A percentile compares a stretch with the other conserved stretches of the same genome.
phyloP scores from a whole-genome alignment of 1,284 basidiomycete genomes.

The Rugiboletus extremiorientalis region DNA sequence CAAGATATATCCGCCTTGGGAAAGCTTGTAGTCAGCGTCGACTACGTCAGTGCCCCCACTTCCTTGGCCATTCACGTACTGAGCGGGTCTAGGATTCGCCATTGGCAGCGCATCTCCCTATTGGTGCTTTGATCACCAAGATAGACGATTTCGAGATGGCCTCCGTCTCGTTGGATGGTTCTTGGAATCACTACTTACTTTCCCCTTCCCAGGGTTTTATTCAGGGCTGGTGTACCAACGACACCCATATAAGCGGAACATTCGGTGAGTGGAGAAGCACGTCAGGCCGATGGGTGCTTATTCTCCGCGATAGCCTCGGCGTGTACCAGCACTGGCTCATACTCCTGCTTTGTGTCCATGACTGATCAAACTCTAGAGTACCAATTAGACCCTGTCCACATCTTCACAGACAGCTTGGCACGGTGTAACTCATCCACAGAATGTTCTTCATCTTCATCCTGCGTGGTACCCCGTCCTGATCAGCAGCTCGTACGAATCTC shows the following conservation, averaged over 20 bases:
- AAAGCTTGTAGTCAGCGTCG: constrained; percentile 50
- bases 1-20: constrained; percentile 49
- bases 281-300: constrained; percentile 22
- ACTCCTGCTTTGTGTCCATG: constrained; percentile 47
- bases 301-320: constrained; percentile 16
- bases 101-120: constrained; percentile 47
- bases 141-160: constrained; percentile 56
- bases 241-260: constrained; percentile 9
- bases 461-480: constrained; percentile 47
- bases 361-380: constrained; percentile 31
- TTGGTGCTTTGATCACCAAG: constrained; percentile 53
- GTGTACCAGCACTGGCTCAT: constrained; percentile 8
- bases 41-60: constrained; percentile 39
- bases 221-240: constrained; percentile 61
- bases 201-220: constrained; percentile 16
- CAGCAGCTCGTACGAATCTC: constrained; percentile 52
- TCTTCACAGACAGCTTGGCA: constrained; percentile 41
- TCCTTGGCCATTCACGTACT: neutral
- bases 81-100: constrained; percentile 50
- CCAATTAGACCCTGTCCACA: constrained; percentile 54
- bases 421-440: constrained; percentile 37
- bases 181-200: constrained; percentile 51
- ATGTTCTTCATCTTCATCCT: constrained; percentile 41
- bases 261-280: constrained; percentile 12
- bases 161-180: constrained; percentile 26